Evolutionary conservation across 1,139 yeast species (phyloP).

Genomic region (Sugiyamaella neomexicana): DNA sequence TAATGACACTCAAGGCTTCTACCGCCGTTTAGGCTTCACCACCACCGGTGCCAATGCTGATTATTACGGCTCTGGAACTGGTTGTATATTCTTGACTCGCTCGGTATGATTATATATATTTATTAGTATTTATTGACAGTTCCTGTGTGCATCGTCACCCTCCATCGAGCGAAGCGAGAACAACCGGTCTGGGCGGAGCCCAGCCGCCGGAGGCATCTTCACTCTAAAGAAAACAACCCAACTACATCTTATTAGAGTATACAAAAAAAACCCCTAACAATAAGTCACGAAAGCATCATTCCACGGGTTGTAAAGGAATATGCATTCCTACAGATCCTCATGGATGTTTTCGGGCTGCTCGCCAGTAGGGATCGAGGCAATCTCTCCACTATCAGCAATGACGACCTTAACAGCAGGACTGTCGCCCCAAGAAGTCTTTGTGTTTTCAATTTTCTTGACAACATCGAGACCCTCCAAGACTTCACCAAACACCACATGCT

Average conservation of each 20-base stretch:
- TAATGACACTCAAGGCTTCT: conserved; percentile 18
- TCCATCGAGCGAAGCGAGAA: neutral
- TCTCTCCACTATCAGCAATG: conserved; percentile 77
- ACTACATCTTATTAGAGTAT: neutral
- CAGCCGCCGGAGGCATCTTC: neutral
- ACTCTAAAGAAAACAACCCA: conserved; percentile 5
- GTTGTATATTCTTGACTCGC: conserved; percentile 6
- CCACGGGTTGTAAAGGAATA: conserved; percentile 18
- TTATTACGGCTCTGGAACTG: conserved; percentile 12
- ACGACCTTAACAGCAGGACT: conserved; percentile 65
- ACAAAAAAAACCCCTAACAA: neutral
- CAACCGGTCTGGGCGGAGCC: neutral
- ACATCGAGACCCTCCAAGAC: conserved; percentile 83
- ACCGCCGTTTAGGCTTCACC: conserved; percentile 21
- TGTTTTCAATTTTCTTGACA: conserved; percentile 72
- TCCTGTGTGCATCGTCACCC: too few species aligned
- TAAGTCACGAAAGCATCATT: conserved; percentile 12
- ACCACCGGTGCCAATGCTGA: neutral
- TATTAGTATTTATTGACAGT: too few species aligned
- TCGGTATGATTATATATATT: neutral
- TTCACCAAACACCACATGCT: conserved; percentile 95
- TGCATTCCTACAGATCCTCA: conserved; percentile 19
- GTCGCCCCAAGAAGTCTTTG: conserved; percentile 74
- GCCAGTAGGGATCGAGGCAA: conserved; percentile 20
- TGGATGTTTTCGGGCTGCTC: conserved; percentile 17